These are phyloP conservation scores for Aegilops tauschii DNA, from an alignment of 176 grass and related monocot species.

Conservation along the genomic window DNA sequence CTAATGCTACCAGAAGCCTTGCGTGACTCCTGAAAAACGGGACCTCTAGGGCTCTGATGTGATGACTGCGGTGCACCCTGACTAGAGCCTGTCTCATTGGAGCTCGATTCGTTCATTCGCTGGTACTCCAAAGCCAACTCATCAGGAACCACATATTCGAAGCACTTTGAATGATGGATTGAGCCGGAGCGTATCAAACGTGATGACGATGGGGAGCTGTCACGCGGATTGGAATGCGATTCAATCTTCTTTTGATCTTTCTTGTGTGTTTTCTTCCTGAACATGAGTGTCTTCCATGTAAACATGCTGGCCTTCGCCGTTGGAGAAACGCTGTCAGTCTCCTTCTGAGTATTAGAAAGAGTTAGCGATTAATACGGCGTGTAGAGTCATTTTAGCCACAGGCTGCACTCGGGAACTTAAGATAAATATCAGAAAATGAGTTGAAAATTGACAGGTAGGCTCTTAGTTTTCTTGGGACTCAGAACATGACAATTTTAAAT, in stretches of 20 bases:
- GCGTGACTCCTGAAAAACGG: neutral
- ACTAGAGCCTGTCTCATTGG: conserved; percentile 25
- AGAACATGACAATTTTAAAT: neutral
- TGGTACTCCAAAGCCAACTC: conserved; percentile 33
- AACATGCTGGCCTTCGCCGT: conserved; percentile 19
- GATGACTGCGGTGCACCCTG: conserved; percentile 1
- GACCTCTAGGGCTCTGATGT: neutral
- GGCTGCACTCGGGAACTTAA: neutral
- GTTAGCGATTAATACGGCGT: neutral
- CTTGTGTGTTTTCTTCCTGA: conserved; percentile 34
- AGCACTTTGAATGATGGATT: conserved; percentile 64
- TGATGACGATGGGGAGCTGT: neutral
- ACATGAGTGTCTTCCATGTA: conserved; percentile 42
- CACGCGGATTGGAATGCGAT: neutral
- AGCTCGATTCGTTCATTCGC: conserved; percentile 13
- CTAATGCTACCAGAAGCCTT: conserved; percentile 10
- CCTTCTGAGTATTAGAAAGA: conserved; percentile 25
- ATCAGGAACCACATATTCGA: conserved; percentile 48
- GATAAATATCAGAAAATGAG: neutral
- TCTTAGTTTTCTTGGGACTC: neutral
- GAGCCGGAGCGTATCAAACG: neutral
- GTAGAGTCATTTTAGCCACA: neutral
- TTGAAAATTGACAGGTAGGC: neutral
- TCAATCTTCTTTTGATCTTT: conserved; percentile 31
- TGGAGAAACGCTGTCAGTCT: conserved; percentile 19